A percentile compares a stretch with the other conserved stretches of the same genome.
Conservation (phyloP, 495 filamentous ascomycete genomes). For the Pyrenula aspistea region DNA sequence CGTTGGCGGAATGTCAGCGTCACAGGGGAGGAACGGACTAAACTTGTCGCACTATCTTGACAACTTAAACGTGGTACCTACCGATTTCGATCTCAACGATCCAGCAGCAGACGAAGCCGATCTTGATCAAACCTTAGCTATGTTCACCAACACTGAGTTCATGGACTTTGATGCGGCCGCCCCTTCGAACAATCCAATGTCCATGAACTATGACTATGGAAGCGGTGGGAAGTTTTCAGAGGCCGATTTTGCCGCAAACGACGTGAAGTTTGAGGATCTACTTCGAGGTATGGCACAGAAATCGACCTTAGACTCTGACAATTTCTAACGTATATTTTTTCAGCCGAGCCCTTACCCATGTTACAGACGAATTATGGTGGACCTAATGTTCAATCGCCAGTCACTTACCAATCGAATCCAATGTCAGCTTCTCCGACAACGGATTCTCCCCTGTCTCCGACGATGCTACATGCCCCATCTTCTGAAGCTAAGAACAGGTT, state of each 20-base stretch:
- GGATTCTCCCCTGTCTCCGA: not conserved
- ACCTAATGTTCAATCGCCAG: not conserved
- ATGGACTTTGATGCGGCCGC: constrained; percentile 58
- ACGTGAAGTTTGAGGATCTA: not conserved
- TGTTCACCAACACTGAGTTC: constrained; percentile 92
- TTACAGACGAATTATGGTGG: not conserved
- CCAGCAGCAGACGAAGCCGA: constrained; percentile 47
- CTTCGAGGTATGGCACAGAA: not conserved
- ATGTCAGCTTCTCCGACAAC: not conserved
- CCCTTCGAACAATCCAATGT: not conserved
- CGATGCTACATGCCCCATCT: not conserved
- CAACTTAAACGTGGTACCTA: constrained; percentile 67
- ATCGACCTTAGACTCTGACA: not conserved
- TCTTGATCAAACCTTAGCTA: constrained; percentile 63
- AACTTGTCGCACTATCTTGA: constrained; percentile 84
- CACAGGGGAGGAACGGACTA: constrained; percentile 57
- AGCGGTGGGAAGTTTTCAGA: not conserved
- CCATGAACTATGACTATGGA: not conserved
- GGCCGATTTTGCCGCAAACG: not conserved
- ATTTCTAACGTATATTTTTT: not conserved
- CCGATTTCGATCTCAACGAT: constrained; percentile 50
- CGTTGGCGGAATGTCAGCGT: constrained; percentile 44
- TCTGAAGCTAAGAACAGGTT: not conserved
- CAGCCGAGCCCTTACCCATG: not conserved
- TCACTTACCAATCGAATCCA: not conserved